Base-by-base conservation (phyloP, 768 basidiomycete species). In the Amanita subjunquillea region DNA sequence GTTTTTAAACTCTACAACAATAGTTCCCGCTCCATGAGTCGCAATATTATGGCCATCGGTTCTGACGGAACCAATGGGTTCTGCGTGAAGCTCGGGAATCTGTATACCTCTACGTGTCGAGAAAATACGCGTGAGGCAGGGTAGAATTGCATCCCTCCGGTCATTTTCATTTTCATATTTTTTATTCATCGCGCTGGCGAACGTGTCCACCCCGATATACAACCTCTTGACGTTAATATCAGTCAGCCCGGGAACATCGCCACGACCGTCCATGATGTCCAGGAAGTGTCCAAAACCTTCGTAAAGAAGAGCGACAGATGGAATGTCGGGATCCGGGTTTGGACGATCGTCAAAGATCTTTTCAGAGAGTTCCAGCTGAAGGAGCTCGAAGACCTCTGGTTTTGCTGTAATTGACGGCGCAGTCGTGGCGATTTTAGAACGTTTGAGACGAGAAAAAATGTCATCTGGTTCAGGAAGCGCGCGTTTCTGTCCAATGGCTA, bases 261-360 rank as follows among this genome's bases (percentile, higher is more conserved):
- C 22, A 20, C 40, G 46, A 36, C 55, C 59, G 39, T 58, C 46
- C 30, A 57, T 43, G 37, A 63, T 56, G 45, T 63, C 62, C 22
- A 59, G 44, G 48, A 62, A 62, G 36, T 56, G 56, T 12, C 62
- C 62, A 48, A 63, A 62, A 9, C 58, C 58, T 43, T 54, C 54
- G 50, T 61, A 63, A 27, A 62, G 61, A 45, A 61, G 56, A 10
- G 59, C 27, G 10, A 60, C 37, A 23, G 56, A 56, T 37, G 59
- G 55, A 51, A 51, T 20, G 42, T 51, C 34, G 48, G n/a, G 17
- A 51, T 51, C 50, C 25, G 29, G 40, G 32, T 34, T 8, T 48
- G 50, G 50, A 41, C 38, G 38, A 41, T 50, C 50, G 22, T 50
- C 37, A 3, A 50, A 34, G 50, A 41, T 43, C 50, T 36, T 50